A percentile compares a stretch with the other conserved stretches of the same genome.
phyloP scores from a whole-genome alignment of 495 filamentous ascomycete genomes.

The Neurospora tetrasperma region DNA sequence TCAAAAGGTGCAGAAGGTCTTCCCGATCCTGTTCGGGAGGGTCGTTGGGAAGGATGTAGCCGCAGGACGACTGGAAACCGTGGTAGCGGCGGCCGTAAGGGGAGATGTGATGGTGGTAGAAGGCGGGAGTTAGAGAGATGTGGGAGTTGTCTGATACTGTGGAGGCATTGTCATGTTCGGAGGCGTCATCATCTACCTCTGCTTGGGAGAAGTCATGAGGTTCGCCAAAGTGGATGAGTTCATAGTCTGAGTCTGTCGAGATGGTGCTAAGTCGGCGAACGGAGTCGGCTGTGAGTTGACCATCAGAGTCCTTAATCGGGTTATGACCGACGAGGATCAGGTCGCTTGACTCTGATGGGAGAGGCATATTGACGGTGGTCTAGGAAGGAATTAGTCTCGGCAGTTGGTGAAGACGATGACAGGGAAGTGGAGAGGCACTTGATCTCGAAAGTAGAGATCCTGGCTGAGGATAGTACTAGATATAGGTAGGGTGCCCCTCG shows the following conservation, averaged over 20 bases:
- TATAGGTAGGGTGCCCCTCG: background rate
- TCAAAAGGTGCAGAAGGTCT: conserved; percentile 48
- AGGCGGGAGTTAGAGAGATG: background rate
- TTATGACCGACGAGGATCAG: background rate
- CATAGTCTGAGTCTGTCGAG: background rate
- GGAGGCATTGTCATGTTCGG: background rate
- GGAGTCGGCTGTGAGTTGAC: background rate
- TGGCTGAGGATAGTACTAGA: background rate
- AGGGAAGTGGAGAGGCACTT: background rate
- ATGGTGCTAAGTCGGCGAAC: background rate
- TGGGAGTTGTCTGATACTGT: background rate
- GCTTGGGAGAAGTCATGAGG: background rate
- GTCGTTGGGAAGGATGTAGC: conserved; percentile 21
- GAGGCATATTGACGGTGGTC: background rate
- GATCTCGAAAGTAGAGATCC: background rate
- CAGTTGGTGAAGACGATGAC: background rate
- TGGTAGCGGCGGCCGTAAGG: conserved; percentile 46
- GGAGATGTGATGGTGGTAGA: conserved; percentile 28
- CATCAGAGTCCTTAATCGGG: background rate
- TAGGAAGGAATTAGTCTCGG: background rate
- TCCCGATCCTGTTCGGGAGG: conserved; percentile 18
- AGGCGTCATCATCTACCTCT: background rate
- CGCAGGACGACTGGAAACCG: conserved; percentile 1
- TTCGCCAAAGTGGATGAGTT: background rate
- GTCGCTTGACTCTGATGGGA: background rate